These are phyloP conservation scores for Akanthomyces dipterigenus DNA, from an alignment of 2,329 filamentous ascomycete species.

Conservation along the genomic window DNA sequence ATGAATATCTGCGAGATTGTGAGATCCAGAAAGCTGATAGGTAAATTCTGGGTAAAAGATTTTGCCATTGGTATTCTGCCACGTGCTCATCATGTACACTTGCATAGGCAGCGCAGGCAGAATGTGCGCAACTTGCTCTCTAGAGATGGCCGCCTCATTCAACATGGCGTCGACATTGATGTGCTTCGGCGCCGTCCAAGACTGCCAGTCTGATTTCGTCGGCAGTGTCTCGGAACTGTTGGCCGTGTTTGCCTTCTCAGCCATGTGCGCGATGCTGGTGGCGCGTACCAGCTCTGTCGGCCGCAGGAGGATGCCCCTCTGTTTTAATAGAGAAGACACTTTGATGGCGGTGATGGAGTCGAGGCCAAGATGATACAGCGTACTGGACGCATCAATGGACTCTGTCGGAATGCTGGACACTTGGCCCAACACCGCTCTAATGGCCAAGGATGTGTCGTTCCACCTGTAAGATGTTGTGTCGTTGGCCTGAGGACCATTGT, in stretches of 20 bases:
- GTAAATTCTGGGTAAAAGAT: constrained; percentile 71
- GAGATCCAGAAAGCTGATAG: constrained; percentile 42
- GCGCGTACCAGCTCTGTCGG: constrained; percentile 67
- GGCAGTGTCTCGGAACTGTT: neutral
- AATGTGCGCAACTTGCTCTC: constrained; percentile 44
- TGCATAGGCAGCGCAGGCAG: constrained; percentile 73
- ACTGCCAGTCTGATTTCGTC: neutral
- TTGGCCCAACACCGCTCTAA: constrained; percentile 43
- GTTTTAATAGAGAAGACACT: constrained; percentile 63
- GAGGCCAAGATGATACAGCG: constrained; percentile 76
- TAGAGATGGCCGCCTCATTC: constrained; percentile 30
- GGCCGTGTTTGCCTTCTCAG: constrained; percentile 19
- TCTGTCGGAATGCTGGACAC: constrained; percentile 54
- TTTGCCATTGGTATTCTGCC: constrained; percentile 59
- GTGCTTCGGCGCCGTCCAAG: constrained; percentile 26
- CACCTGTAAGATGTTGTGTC: constrained; percentile 20
- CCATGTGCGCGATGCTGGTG: constrained; percentile 60
- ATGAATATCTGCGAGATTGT: constrained; percentile 37
- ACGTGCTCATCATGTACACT: constrained; percentile 70
- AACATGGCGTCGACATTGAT: constrained; percentile 36
- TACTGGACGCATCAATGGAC: constrained; percentile 54
- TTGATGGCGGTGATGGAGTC: constrained; percentile 93
- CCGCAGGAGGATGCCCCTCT: constrained; percentile 51
- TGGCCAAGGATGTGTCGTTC: constrained; percentile 27
- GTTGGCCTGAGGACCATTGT: neutral